phyloP scores from a whole-genome alignment of 2,329 filamentous ascomycete species.

The Aspergillus awamori region DNA sequence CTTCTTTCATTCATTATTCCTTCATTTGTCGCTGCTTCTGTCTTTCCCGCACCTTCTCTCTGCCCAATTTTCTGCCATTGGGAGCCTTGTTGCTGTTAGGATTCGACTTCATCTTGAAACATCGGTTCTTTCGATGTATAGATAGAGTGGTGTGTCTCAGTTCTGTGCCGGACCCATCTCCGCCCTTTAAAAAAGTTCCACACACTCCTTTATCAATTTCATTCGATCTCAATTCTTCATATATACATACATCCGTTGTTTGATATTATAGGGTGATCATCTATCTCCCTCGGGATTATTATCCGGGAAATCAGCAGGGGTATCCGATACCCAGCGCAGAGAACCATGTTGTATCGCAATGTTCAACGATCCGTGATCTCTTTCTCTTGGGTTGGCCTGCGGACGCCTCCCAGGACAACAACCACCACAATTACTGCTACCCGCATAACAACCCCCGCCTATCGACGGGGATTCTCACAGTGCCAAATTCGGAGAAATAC shows the following conservation, averaged over 20 bases:
- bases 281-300: neutral
- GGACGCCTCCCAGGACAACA: slow-evolving; percentile 17
- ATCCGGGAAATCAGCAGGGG: neutral
- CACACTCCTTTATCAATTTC: neutral
- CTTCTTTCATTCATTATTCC: neutral
- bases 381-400: slow-evolving; percentile 23
- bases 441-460: slow-evolving; percentile 15
- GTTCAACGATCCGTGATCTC: slow-evolving; percentile 26
- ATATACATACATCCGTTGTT: neutral
- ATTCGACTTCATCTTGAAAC: neutral
- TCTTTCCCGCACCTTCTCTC: neutral
- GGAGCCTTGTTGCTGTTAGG: neutral
- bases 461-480: slow-evolving; percentile 30
- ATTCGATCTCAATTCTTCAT: neutral
- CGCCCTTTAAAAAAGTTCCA: neutral
- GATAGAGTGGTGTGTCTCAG: neutral
- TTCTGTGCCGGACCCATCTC: neutral
- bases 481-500: slow-evolving; percentile 27
- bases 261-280: neutral
- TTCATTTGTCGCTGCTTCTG: neutral
- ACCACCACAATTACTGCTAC: too few species aligned
- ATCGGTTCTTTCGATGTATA: neutral
- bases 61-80: neutral
- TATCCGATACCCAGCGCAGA: neutral
- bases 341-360: slow-evolving; percentile 31